These are phyloP conservation scores for Trypanosoma boissoni DNA, from an alignment of 208 protist genomes.

Conservation along the genomic window DNA sequence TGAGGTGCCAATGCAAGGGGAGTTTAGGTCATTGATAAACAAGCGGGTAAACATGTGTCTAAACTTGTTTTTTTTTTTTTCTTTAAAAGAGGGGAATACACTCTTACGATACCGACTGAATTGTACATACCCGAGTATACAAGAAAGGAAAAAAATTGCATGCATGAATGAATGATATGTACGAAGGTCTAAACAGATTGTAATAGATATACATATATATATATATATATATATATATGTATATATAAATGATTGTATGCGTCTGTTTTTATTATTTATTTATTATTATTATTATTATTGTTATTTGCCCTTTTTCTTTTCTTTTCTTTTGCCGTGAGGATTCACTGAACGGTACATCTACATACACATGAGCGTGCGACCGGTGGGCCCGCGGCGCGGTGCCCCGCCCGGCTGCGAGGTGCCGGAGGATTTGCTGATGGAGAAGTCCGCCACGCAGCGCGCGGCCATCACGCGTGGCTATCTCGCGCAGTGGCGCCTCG, in stretches of 20 bases:
- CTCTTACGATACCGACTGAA: too few species aligned
- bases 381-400: not conserved
- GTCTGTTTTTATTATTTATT: not conserved
- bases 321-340: not conserved
- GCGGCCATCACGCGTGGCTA: constrained; percentile 46
- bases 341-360: too few species aligned
- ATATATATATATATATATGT: constrained; percentile 8
- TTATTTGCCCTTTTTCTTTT: constrained; percentile 1
- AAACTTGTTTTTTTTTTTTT: too few species aligned
- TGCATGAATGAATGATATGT: too few species aligned
- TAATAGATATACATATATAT: constrained; percentile 2
- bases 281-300: constrained; percentile 1
- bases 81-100: too few species aligned
- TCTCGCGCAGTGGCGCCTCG: constrained; percentile 52
- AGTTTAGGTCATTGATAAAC: too few species aligned
- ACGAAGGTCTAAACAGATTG: too few species aligned
- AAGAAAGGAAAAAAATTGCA: too few species aligned
- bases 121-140: too few species aligned
- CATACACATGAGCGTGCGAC: not conserved
- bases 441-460: constrained; percentile 36
- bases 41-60: too few species aligned
- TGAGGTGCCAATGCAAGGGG: too few species aligned
- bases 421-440: constrained; percentile 48
- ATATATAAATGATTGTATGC: not conserved
- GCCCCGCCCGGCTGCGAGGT: constrained; percentile 18